Evolutionary conservation across 75 land plant species (phyloP).

Genomic region (Cryptomeria japonica): DNA sequence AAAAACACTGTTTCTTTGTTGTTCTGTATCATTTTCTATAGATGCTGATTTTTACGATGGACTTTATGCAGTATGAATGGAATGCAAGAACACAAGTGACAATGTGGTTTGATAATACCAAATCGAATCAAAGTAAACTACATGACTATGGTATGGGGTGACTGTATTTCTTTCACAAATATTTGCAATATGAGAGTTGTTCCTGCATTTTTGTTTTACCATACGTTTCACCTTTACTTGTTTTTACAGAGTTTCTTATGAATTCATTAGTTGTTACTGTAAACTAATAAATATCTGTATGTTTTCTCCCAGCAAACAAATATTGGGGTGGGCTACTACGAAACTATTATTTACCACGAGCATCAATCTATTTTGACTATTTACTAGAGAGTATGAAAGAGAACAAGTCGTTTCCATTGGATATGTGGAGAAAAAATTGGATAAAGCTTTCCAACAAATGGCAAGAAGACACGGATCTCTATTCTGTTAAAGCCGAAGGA

Average conservation of each 20-base stretch:
- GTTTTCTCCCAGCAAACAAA: slow-evolving; percentile 68
- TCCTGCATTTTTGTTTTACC: background rate
- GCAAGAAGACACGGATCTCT: slow-evolving; percentile 66
- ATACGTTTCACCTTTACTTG: background rate
- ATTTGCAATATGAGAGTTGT: background rate
- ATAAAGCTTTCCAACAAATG: slow-evolving; percentile 70
- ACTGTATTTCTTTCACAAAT: background rate
- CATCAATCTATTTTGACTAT: slow-evolving; percentile 56
- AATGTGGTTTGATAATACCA: slow-evolving; percentile 94
- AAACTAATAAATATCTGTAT: background rate
- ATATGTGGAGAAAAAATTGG: slow-evolving; percentile 85
- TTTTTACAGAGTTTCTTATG: background rate
- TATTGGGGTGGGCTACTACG: slow-evolving; percentile 88
- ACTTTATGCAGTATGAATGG: slow-evolving; percentile 84
- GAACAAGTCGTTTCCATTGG: slow-evolving; percentile 51
- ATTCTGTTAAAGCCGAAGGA: slow-evolving; percentile 67
- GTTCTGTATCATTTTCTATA: background rate
- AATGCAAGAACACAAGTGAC: slow-evolving; percentile 98
- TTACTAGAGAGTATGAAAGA: slow-evolving; percentile 44
- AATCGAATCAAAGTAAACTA: slow-evolving; percentile 71
- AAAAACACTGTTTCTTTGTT: background rate
- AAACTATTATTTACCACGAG: slow-evolving; percentile 90
- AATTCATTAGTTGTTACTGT: background rate
- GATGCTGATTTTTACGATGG: background rate
- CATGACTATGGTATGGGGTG: slow-evolving; percentile 92